Percentiles rank a stretch among this genome's conserved stretches.
phyloP scores from a whole-genome alignment of 176 grass and related monocot species.

The Carex scoparia region DNA sequence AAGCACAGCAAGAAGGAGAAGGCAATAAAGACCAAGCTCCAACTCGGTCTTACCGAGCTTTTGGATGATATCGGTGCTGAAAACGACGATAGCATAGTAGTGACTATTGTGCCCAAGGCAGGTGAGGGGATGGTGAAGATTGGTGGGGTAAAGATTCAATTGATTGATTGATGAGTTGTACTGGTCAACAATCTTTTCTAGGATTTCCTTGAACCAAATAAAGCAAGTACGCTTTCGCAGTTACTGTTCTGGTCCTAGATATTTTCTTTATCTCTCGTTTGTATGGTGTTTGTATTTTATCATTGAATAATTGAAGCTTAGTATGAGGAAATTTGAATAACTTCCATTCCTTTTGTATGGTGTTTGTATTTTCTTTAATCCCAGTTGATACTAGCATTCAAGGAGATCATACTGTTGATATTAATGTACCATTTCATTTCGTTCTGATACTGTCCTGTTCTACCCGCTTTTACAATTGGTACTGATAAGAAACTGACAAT shows the following conservation, averaged over 20 bases:
- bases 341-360: no score
- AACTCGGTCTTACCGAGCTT: constrained; percentile 42
- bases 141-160: constrained; percentile 33
- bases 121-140: constrained; percentile 40
- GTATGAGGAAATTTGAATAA: neutral
- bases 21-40: constrained; percentile 29
- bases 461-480: no score
- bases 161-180: constrained; percentile 11
- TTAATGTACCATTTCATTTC: no score
- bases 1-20: constrained; percentile 27
- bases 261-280: neutral
- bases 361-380: no score
- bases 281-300: neutral
- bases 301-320: neutral
- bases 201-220: constrained; percentile 6
- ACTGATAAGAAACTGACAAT: no score
- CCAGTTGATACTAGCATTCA: no score
- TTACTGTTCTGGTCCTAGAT: neutral
- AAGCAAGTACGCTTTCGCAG: neutral
- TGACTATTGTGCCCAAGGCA: constrained; percentile 40
- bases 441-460: no score
- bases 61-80: constrained; percentile 45
- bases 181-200: neutral
- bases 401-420: no score
- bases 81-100: constrained; percentile 32